Conservation (phyloP, 495 filamentous ascomycete genomes). For the Hamigera avellanea region DNA sequence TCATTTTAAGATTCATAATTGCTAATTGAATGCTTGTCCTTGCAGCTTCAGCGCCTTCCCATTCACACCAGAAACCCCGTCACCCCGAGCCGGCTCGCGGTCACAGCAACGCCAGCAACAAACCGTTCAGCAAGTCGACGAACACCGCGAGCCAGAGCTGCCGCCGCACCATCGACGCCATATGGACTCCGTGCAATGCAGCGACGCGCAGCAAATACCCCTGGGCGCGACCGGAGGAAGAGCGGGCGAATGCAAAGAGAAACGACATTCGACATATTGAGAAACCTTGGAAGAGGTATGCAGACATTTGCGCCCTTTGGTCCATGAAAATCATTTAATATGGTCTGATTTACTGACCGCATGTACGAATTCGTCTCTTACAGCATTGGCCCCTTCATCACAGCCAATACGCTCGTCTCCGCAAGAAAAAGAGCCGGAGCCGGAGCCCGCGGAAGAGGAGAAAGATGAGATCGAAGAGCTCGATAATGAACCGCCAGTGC, state of each 20-base stretch:
- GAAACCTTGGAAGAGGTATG: slow-evolving; percentile 49
- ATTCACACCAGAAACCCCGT: slow-evolving; percentile 22
- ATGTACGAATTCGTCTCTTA: slow-evolving; percentile 1
- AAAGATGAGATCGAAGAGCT: slow-evolving; percentile 40
- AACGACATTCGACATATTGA: slow-evolving; percentile 61
- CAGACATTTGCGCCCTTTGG: neutral
- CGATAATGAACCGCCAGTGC: slow-evolving; percentile 53
- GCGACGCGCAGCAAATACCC: slow-evolving; percentile 65
- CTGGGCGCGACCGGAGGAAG: slow-evolving; percentile 52
- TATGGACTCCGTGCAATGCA: slow-evolving; percentile 63
- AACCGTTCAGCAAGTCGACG: slow-evolving; percentile 25
- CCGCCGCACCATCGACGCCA: slow-evolving; percentile 48
- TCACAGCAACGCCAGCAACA: slow-evolving; percentile 19
- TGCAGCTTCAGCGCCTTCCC: slow-evolving; percentile 28
- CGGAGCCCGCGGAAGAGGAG: slow-evolving; percentile 10
- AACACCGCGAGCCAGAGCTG: slow-evolving; percentile 24
- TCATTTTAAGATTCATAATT: neutral
- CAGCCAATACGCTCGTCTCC: slow-evolving; percentile 50
- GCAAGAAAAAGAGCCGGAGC: slow-evolving; percentile 15
- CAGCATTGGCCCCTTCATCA: slow-evolving; percentile 47
- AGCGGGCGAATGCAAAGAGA: slow-evolving; percentile 60
- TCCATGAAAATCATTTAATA: neutral
- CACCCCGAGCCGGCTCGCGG: slow-evolving; percentile 28
- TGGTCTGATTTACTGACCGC: neutral
- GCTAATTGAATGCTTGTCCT: neutral